Percentiles rank a stretch among this genome's conserved stretches.
Evolutionary conservation across 805 yeast genomes (phyloP).

Genomic region (Pachysolen tannophilus): DNA sequence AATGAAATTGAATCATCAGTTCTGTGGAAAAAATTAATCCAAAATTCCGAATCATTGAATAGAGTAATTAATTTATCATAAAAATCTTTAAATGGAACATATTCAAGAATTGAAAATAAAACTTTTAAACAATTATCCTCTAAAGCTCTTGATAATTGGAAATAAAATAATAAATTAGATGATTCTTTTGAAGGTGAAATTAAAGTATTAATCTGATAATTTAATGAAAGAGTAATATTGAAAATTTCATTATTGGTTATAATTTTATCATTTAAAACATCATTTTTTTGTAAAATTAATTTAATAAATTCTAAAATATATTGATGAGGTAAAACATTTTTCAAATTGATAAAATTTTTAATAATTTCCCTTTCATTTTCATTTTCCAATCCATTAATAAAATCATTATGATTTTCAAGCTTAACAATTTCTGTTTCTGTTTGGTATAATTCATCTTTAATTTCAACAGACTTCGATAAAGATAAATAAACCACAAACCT

Average conservation of each 20-base stretch:
- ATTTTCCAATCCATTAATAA: background rate
- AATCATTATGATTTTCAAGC: background rate
- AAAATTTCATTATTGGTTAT: conserved; percentile 1
- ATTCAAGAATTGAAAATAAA: background rate
- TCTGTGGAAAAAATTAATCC: background rate
- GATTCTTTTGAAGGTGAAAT: too few relatives aligned
- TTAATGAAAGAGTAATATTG: conserved; percentile 1
- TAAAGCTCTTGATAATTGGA: conserved; percentile 5
- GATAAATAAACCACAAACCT: conserved; percentile 1
- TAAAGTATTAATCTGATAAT: conserved; percentile 1
- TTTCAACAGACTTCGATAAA: background rate
- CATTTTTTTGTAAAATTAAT: background rate
- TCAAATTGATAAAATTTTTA: conserved; percentile 1
- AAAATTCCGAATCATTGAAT: background rate
- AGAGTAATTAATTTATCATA: background rate
- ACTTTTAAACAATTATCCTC: conserved; percentile 6
- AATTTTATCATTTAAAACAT: too few relatives aligned
- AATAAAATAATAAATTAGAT: conserved; percentile 1
- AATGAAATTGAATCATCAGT: background rate
- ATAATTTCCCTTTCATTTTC: background rate
- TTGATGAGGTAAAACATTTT: background rate
- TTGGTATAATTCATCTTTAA: conserved; percentile 6
- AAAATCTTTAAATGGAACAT: background rate
- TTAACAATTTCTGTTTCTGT: conserved; percentile 1
- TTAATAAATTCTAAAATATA: conserved; percentile 1